Evolutionary conservation across 1,284 basidiomycete species (phyloP).

Genomic region (Malassezia pachydermatis): DNA sequence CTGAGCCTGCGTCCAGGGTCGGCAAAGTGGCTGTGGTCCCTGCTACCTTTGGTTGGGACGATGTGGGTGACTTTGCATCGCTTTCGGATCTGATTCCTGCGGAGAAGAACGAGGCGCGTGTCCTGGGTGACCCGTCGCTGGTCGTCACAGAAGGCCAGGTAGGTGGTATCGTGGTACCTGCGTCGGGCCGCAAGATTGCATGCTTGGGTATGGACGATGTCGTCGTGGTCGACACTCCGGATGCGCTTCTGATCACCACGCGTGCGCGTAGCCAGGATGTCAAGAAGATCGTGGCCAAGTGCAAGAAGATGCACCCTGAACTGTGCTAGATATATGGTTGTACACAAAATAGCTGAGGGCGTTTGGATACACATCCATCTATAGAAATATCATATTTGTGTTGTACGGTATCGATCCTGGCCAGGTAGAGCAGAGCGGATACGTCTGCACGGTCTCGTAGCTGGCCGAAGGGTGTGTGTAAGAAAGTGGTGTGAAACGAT

Average conservation of each 20-base stretch:
- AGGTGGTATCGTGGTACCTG: slow-evolving; percentile 43
- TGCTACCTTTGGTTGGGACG: slow-evolving; percentile 48
- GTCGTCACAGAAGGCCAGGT: slow-evolving; percentile 45
- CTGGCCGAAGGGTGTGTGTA: too few relatives aligned
- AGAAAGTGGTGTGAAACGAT: too few relatives aligned
- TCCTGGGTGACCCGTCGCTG: slow-evolving; percentile 38
- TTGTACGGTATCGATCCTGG: too few relatives aligned
- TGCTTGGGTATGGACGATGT: slow-evolving; percentile 48
- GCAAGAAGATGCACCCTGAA: slow-evolving; percentile 39
- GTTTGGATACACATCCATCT: too few relatives aligned
- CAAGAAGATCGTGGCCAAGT: slow-evolving; percentile 45
- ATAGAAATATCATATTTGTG: too few relatives aligned
- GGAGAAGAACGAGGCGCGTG: slow-evolving; percentile 44
- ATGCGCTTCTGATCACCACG: slow-evolving; percentile 45
- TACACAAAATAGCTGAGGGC: too few relatives aligned
- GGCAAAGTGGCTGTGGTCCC: slow-evolving; percentile 47
- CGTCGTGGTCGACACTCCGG: slow-evolving; percentile 45
- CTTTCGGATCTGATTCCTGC: slow-evolving; percentile 46
- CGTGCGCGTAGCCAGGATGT: slow-evolving; percentile 45
- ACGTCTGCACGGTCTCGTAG: too few relatives aligned
- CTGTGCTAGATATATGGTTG: slow-evolving; percentile 37
- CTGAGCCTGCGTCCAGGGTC: slow-evolving; percentile 42
- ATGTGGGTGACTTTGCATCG: slow-evolving; percentile 45
- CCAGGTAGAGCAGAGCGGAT: too few relatives aligned
- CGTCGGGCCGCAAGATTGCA: slow-evolving; percentile 38